Evolutionary conservation across 257 asterid genomes (phyloP).

Genomic region (Cordia subcordata): DNA sequence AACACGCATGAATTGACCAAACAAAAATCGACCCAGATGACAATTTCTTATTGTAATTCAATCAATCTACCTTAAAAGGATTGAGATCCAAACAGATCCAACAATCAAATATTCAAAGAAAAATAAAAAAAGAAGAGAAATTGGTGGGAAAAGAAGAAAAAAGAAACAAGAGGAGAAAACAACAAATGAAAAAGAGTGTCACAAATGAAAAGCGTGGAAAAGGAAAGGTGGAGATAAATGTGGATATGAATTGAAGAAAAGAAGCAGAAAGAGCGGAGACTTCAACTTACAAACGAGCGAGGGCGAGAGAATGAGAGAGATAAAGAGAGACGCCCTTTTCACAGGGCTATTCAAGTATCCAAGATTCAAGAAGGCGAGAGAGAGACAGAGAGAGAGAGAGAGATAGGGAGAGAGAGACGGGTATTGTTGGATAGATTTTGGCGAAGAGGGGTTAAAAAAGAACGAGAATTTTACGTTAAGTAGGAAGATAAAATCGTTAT

Average conservation of each 20-base stretch:
- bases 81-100: neutral
- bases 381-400: neutral
- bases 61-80: neutral
- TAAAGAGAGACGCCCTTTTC: neutral
- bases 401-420: neutral
- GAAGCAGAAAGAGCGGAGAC: neutral
- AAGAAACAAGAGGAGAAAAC: neutral
- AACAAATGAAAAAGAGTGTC: neutral
- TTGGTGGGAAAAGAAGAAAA: no score
- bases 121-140: no score
- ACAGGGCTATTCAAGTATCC: neutral
- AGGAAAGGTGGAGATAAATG: no score
- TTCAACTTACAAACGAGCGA: neutral
- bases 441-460: neutral
- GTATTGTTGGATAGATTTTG: neutral
- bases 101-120: neutral
- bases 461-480: no score
- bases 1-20: neutral
- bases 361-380: no score
- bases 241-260: neutral
- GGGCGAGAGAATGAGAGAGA: neutral
- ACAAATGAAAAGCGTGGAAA: neutral
- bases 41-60: neutral
- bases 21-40: neutral
- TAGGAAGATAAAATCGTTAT: no score